Evolutionary conservation across 106 monocot genomes (phyloP).

Genomic region (Hemerocallis citrina): DNA sequence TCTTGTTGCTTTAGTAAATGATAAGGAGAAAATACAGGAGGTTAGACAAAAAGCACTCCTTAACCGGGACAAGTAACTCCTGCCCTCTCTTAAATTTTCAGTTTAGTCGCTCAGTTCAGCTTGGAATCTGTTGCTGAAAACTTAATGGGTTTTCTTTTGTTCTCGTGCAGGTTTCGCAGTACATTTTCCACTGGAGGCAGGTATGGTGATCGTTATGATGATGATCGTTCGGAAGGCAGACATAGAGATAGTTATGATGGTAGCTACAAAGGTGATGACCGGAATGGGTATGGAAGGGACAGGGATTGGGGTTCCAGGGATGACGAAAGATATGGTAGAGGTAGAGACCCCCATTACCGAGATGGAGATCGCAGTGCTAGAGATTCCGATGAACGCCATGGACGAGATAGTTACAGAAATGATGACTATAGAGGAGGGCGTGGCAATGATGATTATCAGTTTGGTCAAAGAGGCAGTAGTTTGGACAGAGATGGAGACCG

Average conservation of each 20-base stretch:
- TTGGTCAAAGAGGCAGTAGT: slow-evolving; percentile 53
- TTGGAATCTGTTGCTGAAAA: neutral
- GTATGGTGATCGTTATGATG: slow-evolving; percentile 58
- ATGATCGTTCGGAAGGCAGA: too few species aligned
- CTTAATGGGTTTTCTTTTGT: neutral
- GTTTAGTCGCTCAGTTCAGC: too few species aligned
- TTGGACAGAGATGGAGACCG: slow-evolving; percentile 39
- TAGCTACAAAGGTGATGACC: slow-evolving; percentile 62
- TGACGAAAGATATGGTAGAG: slow-evolving; percentile 62
- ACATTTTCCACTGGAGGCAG: slow-evolving; percentile 43
- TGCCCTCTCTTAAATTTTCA: neutral
- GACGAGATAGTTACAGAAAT: slow-evolving; percentile 42
- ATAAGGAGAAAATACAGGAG: slow-evolving; percentile 85
- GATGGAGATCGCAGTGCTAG: slow-evolving; percentile 51
- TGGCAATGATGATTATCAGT: slow-evolving; percentile 42
- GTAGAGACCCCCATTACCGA: slow-evolving; percentile 29
- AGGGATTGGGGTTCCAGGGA: slow-evolving; percentile 59
- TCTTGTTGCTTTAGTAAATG: slow-evolving; percentile 82
- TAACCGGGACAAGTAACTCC: slow-evolving; percentile 74
- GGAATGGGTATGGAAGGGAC: slow-evolving; percentile 54
- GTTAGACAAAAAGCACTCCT: slow-evolving; percentile 69
- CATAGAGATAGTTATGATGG: too few species aligned
- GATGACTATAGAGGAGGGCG: slow-evolving; percentile 42
- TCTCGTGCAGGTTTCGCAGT: slow-evolving; percentile 36
- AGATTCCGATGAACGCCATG: slow-evolving; percentile 46